Base-by-base conservation (phyloP, 495 filamentous ascomycete species). In the Lasiosphaeria hispida region DNA sequence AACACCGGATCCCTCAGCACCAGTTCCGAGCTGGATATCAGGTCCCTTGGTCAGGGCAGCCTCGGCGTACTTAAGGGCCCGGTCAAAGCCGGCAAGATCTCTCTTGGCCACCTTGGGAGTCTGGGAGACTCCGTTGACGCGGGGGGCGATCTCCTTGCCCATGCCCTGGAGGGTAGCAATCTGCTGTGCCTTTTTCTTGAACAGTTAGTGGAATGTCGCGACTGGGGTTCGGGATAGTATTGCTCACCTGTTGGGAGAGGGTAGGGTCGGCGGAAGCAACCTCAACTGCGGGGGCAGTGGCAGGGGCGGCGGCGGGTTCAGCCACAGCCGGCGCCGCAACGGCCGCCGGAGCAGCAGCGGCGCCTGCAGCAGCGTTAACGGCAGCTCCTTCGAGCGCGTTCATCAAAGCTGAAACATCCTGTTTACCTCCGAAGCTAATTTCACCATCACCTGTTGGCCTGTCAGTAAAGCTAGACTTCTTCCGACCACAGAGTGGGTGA, bases 361-460 rank as follows among this genome's bases (percentile, higher is more conserved):
- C 67, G 45, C 66, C 60, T 40, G 70, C 64, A 14, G 75, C 75
- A 6, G 73, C 72, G 62, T 69, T 75, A 41, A 79, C 75, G 33
- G 77, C 77, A 37, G 77, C 77, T 48, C 77, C 77, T 68, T 78
- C 74, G 48, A 79, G 66, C 48, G 74, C 77, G 54, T 73, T 77
- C 63, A 80, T 75, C 52, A 79, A 58, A 47, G 69, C 70, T 37
- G 77, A 73, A 8, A 82, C 80, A 64, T 76, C 72, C 70, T 82
- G 76, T 47, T 74, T 74, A 40, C 77, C 75, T 55, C 80, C 80
- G 60, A 83, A 82, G 58, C 80, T 83, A 61, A 83, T 83, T 71
- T 84, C 81, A 73, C 80, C 81, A 77, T 83, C 80, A 82, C 81
- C 81, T 78, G 79, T 78, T 67, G 77, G 69, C 55, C 48, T 61